A percentile compares a stretch with the other conserved stretches of the same genome.
These are phyloP conservation scores for Rhodotorula sphaerocarpa DNA, from an alignment of 768 basidiomycete species.

Conservation along the genomic window DNA sequence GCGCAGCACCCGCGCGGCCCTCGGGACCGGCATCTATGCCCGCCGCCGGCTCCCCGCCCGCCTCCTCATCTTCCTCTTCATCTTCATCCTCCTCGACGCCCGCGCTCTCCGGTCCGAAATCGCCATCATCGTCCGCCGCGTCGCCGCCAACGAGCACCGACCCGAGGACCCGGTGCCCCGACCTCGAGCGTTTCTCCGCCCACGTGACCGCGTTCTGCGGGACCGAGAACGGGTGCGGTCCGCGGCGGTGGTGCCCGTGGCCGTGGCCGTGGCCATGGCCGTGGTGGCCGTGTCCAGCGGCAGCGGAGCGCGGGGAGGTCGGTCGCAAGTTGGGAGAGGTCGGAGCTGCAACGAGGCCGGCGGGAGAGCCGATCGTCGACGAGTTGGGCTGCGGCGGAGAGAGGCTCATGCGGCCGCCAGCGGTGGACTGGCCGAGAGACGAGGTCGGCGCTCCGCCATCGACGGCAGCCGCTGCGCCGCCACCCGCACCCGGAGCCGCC, in stretches of 20 bases:
- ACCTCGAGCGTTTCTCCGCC: slow-evolving; percentile 10
- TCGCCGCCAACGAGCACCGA: slow-evolving; percentile 16
- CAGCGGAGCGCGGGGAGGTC: too few species aligned
- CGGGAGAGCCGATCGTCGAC: background rate
- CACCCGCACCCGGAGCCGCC: too few species aligned
- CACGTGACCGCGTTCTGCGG: slow-evolving; percentile 33
- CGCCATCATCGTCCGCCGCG: slow-evolving; percentile 26
- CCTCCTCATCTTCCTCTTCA: background rate
- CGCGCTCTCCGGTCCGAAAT: slow-evolving; percentile 1
- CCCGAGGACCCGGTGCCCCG: slow-evolving; percentile 6
- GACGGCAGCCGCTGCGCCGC: too few species aligned
- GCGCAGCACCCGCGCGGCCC: too few species aligned
- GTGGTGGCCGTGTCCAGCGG: background rate
- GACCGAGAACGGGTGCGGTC: slow-evolving; percentile 30
- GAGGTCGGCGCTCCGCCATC: too few species aligned
- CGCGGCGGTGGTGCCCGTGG: background rate
- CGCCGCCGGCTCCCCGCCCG: background rate
- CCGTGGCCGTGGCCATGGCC: background rate
- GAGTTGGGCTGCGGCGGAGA: too few species aligned
- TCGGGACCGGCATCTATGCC: background rate
- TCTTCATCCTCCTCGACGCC: background rate
- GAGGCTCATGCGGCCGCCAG: too few species aligned
- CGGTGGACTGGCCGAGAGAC: too few species aligned
- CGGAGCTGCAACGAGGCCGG: background rate
- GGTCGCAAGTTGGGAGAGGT: background rate